A percentile compares a stretch with the other conserved stretches of the same genome.
Conservation (phyloP, 2,329 filamentous ascomycete genomes). For the Arachnomyces sp. region DNA sequence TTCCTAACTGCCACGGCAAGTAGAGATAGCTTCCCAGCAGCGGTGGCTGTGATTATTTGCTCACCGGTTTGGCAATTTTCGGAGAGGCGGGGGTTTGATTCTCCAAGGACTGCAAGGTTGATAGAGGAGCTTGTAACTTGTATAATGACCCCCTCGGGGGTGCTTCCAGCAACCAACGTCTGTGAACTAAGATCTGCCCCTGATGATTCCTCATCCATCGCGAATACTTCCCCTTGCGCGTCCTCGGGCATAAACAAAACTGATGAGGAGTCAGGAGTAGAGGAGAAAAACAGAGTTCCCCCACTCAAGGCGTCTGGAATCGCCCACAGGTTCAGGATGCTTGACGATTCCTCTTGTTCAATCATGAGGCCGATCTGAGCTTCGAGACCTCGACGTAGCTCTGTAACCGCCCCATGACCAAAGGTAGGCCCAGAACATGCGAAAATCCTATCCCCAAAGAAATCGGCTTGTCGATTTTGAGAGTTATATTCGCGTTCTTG, state of each 20-base stretch:
- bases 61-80: constrained; percentile 17
- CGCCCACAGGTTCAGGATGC: constrained; percentile 38
- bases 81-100: constrained; percentile 15
- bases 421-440: constrained; percentile 57
- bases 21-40: constrained; percentile 22
- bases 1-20: constrained; percentile 22
- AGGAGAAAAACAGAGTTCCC: constrained; percentile 33
- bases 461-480: constrained; percentile 13
- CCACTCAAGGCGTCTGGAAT: constrained; percentile 27
- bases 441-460: constrained; percentile 53
- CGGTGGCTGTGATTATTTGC: constrained; percentile 23
- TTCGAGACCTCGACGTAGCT: constrained; percentile 63
- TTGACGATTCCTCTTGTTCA: constrained; percentile 32
- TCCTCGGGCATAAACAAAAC: constrained; percentile 32
- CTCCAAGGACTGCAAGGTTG: constrained; percentile 21
- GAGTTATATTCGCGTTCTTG: constrained; percentile 10
- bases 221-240: constrained; percentile 31
- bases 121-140: constrained; percentile 37
- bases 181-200: constrained; percentile 35
- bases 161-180: constrained; percentile 38
- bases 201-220: constrained; percentile 30
- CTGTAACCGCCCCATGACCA: constrained; percentile 55
- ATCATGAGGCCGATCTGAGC: constrained; percentile 52
- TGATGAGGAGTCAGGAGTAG: constrained; percentile 34
- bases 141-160: constrained; percentile 27